Base-by-base conservation (phyloP, 768 basidiomycete genomes). In the Boletus pseudo-olivaceus region DNA sequence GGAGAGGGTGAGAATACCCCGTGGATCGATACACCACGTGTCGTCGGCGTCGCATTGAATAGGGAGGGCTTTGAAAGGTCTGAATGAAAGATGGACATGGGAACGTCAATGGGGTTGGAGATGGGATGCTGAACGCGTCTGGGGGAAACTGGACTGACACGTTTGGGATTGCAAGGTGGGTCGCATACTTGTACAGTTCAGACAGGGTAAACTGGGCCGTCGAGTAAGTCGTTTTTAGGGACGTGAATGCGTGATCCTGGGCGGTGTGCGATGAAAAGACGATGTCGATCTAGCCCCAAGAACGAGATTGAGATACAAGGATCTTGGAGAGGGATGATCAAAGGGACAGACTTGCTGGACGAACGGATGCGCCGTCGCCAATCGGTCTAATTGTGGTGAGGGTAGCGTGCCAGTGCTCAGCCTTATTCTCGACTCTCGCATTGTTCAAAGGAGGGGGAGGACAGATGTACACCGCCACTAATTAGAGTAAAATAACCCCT, bases 1-100 rank as follows among this genome's bases (percentile, higher is more conserved):
- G 26, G 73, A 80, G 19, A 88, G 65, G 0, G 83, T 83, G 54
- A 90, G 67, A 41, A 82, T 59, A 4, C 84, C 83, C 17, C 84
- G 78, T 3, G 77, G 73, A 61, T 89, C 87, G 51, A 88, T 73
- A 61, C 84, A 87, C 88, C 89, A 90, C 2, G 75, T 76, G 55
- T 88, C 86, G 30, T 83, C 79, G 6, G 64, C 59, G 26, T 64
- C 62, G 26, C 68, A 59, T 4, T 63, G 54, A 54, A 66, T 43
- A 9, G 66, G 63, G 29, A 80, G 53, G 37, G 75, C 70, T 30
- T 75, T 68, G 39, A 80, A 59, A 5, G 63, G 59, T 29, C 80
- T 82, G 44, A 35, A 34, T 54, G 30, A 38, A 26, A 12, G 20
- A 32, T 32, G 34, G 23, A 41, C 27, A 44, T 30, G 44, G 23